Base-by-base conservation (phyloP, 805 yeast species). In the Candida xiaguanensis region DNA sequence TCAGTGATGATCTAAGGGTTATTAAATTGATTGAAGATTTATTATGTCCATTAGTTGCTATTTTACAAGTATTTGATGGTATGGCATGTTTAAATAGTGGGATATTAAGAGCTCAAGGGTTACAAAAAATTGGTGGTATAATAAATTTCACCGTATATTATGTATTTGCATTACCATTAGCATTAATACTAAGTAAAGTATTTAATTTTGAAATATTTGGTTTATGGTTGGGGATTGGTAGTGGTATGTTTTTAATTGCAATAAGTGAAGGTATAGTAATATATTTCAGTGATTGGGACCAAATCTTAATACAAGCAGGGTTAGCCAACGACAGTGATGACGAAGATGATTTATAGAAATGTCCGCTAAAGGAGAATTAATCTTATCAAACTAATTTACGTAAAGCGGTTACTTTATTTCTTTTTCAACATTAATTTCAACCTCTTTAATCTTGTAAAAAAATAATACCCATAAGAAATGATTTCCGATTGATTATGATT, bases 131-230 rank as follows among this genome's bases (percentile, higher is more conserved):
- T 33, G 95, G 95, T 2, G 87, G 91, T 0, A 47, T 75, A 9
- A 65, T 85, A 36, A 86, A 85, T 50, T 65, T 86, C 33, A 53
- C 82, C n/a, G 75, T 82, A 0, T 86, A 86, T 59, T 86, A 86
- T 56, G 69, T 73, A 3, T 61, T 83, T 45, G 90, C 87, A 1
- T 65, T 85, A 29, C 95, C 95, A 0, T 47, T 80, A 26, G 84
- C 87, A 0, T 62, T 79, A 22, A 49, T 73, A 13, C 61, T 85
- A n/a, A 78, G 86, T 11, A 51, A 59, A 36, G 52, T 58, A 7
- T 59, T 61, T 12, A 67, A 68, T 16, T 52, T 74, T 46, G 69
- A 74, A 31, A 59, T 85, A 16, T 56, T 63, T 8, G 95, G 95
- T 0, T 59, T 86, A 35, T 86, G 95, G 95, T 44, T 77, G 1